phyloP scores from a whole-genome alignment of 2,329 filamentous ascomycete genomes.

The Phaeoacremonium minimum region DNA sequence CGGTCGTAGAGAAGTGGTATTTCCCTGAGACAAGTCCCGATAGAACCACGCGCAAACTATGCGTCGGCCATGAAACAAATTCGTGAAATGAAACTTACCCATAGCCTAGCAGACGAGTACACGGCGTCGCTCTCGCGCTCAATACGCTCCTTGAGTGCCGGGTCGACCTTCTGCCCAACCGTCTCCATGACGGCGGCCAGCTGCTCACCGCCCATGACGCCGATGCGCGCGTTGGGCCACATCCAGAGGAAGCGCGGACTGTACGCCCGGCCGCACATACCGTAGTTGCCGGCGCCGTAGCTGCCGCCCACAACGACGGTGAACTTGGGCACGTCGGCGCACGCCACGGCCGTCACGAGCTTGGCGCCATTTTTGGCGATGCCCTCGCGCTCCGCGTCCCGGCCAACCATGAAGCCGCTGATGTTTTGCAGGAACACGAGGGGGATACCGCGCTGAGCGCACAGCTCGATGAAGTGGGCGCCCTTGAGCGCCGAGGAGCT shows the following conservation, averaged over 20 bases:
- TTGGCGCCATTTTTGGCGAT: constrained; percentile 98
- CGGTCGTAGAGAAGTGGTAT: no score
- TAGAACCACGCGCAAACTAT: no score
- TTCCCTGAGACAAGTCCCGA: no score
- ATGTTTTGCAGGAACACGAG: constrained; percentile 96
- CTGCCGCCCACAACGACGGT: constrained; percentile 93
- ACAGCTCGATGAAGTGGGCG: constrained; percentile 95
- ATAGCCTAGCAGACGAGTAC: constrained; percentile 83
- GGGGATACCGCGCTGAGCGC: constrained; percentile 82
- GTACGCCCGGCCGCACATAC: constrained; percentile 96
- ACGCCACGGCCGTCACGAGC: constrained; percentile 90
- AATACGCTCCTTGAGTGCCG: constrained; percentile 76
- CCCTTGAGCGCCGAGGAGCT: constrained; percentile 86
- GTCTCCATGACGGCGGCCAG: constrained; percentile 90
- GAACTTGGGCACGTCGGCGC: constrained; percentile 92
- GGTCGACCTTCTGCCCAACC: constrained; percentile 79
- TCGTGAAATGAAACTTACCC: constrained; percentile 51
- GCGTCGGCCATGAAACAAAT: no score
- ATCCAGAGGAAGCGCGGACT: constrained; percentile 89
- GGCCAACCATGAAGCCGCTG: constrained; percentile 95
- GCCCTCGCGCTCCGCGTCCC: constrained; percentile 85
- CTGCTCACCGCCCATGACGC: constrained; percentile 95
- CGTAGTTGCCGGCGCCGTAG: constrained; percentile 94
- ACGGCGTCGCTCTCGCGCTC: constrained; percentile 85
- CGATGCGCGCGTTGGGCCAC: constrained; percentile 96